Evolutionary conservation across 441 rosid species (phyloP).

Genomic region (Capsella rubella): DNA sequence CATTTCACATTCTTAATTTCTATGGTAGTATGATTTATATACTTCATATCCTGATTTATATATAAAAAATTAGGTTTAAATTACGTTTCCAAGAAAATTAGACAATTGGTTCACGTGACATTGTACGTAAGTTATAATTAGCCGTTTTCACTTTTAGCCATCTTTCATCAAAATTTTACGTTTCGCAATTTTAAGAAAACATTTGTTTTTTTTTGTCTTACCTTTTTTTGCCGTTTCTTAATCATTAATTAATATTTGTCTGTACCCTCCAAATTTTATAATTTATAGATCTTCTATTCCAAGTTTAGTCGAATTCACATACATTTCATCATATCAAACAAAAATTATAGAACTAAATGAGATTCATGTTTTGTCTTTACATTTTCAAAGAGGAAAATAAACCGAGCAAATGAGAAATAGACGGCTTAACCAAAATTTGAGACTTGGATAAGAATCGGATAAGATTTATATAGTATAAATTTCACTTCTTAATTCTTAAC

Average conservation of each 20-base stretch:
- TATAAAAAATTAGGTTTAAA: not conserved
- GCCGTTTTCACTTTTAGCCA: conserved; percentile 31
- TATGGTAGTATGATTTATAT: not conserved
- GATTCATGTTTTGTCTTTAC: conserved; percentile 26
- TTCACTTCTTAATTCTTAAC: not conserved
- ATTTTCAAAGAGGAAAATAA: conserved; percentile 23
- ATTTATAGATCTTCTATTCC: conserved; percentile 9
- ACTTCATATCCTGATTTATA: conserved; percentile 4
- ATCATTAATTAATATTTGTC: conserved; percentile 31
- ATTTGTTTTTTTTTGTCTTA: not conserved
- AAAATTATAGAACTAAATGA: not conserved
- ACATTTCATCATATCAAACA: not conserved
- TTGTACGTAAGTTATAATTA: not conserved
- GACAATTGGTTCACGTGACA: conserved; percentile 37
- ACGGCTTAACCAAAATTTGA: conserved; percentile 26
- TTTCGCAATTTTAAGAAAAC: conserved; percentile 33
- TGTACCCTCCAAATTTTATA: conserved; percentile 8
- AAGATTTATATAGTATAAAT: not conserved
- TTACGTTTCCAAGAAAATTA: conserved; percentile 13
- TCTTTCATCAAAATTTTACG: conserved; percentile 27
- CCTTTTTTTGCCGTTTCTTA: conserved; percentile 29
- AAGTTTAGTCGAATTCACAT: conserved; percentile 6
- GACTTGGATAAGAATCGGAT: not conserved
- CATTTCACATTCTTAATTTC: not conserved
- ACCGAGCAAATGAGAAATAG: conserved; percentile 18